Evolutionary conservation across 257 asterid genomes (phyloP).

Genomic region (Apocynum venetum): DNA sequence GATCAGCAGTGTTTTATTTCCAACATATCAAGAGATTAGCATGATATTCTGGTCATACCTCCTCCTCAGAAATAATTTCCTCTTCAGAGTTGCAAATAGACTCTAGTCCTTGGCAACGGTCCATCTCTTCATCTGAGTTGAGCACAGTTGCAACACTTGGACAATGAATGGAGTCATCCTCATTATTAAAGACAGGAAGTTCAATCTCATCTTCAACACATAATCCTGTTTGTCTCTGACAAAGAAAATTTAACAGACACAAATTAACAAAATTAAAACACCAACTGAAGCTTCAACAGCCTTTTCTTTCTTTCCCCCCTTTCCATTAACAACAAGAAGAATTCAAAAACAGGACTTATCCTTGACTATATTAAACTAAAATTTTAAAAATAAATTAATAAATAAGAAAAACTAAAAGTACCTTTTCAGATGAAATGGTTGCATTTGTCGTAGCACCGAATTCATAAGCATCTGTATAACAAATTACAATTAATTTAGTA

Average conservation of each 20-base stretch:
- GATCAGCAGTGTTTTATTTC: not conserved
- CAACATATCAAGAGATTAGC: conserved; percentile 5
- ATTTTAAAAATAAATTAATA: too few relatives aligned
- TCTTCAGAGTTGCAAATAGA: conserved; percentile 41
- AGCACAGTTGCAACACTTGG: conserved; percentile 24
- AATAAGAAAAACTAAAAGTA: too few relatives aligned
- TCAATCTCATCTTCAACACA: conserved; percentile 59
- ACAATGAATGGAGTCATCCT: conserved; percentile 24
- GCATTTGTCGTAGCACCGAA: conserved; percentile 22
- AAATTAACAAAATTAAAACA: conserved; percentile 20
- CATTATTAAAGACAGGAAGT: conserved; percentile 47
- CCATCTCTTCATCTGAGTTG: conserved; percentile 27
- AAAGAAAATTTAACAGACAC: conserved; percentile 28
- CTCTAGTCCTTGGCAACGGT: conserved; percentile 24
- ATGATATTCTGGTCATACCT: conserved; percentile 36
- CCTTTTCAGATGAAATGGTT: conserved; percentile 36
- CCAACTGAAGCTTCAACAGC: not conserved
- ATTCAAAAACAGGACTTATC: not conserved
- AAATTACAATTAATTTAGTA: conserved; percentile 17
- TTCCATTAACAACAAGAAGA: not conserved
- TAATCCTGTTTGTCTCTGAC: conserved; percentile 36
- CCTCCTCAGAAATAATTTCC: conserved; percentile 49
- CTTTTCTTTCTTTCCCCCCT: not conserved
- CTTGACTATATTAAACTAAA: too few relatives aligned
- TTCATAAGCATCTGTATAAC: conserved; percentile 43